A percentile compares a stretch with the other conserved stretches of the same genome.
phyloP scores from a whole-genome alignment of 1,284 basidiomycete species.

The Athelia psychrophila region DNA sequence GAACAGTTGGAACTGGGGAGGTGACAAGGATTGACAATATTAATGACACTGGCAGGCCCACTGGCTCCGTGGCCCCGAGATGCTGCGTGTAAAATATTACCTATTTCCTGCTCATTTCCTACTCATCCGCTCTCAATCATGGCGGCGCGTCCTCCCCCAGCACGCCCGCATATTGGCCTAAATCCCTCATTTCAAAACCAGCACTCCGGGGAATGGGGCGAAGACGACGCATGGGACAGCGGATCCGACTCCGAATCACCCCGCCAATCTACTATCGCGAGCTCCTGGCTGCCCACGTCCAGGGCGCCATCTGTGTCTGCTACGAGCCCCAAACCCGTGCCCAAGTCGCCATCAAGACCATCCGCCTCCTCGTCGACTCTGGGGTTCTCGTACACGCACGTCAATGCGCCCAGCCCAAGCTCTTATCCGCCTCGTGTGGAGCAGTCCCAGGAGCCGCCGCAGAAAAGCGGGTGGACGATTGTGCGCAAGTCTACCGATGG shows the following conservation, averaged over 20 bases:
- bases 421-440: constrained; percentile 59
- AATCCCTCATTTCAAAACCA: not conserved
- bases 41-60: too few relatives aligned
- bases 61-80: too few relatives aligned
- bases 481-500: constrained; percentile 41
- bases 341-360: constrained; percentile 37
- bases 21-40: too few relatives aligned
- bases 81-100: too few relatives aligned
- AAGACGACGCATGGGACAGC: constrained; percentile 91
- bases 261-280: constrained; percentile 43
- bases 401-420: constrained; percentile 70
- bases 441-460: constrained; percentile 35
- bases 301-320: constrained; percentile 30
- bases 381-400: constrained; percentile 79
- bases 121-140: not conserved
- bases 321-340: constrained; percentile 58
- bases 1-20: too few relatives aligned
- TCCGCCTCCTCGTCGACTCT: constrained; percentile 66
- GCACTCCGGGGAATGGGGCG: constrained; percentile 46
- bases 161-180: constrained; percentile 1
- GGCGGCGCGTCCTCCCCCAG: constrained; percentile 1
- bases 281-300: constrained; percentile 38
- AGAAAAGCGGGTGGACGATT: constrained; percentile 73
- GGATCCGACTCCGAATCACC: constrained; percentile 79
- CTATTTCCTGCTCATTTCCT: too few relatives aligned